These are phyloP conservation scores for Naumovozyma castellii DNA, from an alignment of 805 yeast species.

Conservation along the genomic window DNA sequence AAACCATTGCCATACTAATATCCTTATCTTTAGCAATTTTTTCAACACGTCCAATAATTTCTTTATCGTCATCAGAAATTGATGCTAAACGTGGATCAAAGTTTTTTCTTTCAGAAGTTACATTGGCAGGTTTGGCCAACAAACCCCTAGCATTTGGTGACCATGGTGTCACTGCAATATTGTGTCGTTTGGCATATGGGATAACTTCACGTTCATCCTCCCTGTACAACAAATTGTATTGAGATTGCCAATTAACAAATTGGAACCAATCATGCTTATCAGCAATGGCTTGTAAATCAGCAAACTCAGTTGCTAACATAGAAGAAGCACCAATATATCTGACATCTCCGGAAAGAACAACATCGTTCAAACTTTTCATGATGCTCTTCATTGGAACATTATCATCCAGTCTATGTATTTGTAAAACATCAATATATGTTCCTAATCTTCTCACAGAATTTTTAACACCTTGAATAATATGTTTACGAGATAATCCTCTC, in stretches of 20 bases:
- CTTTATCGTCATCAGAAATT: conserved; percentile 24
- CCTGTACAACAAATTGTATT: conserved; percentile 44
- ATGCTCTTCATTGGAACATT: conserved; percentile 39
- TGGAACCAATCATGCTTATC: conserved; percentile 34
- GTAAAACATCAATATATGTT: conserved; percentile 40
- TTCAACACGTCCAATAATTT: conserved; percentile 43
- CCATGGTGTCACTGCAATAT: conserved; percentile 53
- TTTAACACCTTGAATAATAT: conserved; percentile 37
- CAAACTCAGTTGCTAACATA: conserved; percentile 49
- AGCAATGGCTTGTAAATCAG: conserved; percentile 44
- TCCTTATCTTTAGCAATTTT: conserved; percentile 39
- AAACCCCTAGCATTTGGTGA: conserved; percentile 49
- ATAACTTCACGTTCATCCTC: conserved; percentile 58
- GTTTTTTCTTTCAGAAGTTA: conserved; percentile 8
- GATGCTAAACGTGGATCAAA: conserved; percentile 35
- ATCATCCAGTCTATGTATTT: conserved; percentile 44
- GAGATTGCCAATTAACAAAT: conserved; percentile 50
- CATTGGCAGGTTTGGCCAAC: conserved; percentile 39
- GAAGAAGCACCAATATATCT: conserved; percentile 40
- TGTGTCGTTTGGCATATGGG: conserved; percentile 42
- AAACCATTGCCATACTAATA: conserved; percentile 45
- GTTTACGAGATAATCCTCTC: conserved; percentile 38
- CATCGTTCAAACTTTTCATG: conserved; percentile 44
- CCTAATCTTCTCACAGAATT: conserved; percentile 37
- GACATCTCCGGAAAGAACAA: conserved; percentile 31